Evolutionary conservation across 2,329 filamentous ascomycete species (phyloP).

Genomic region (Penicillium sp.): DNA sequence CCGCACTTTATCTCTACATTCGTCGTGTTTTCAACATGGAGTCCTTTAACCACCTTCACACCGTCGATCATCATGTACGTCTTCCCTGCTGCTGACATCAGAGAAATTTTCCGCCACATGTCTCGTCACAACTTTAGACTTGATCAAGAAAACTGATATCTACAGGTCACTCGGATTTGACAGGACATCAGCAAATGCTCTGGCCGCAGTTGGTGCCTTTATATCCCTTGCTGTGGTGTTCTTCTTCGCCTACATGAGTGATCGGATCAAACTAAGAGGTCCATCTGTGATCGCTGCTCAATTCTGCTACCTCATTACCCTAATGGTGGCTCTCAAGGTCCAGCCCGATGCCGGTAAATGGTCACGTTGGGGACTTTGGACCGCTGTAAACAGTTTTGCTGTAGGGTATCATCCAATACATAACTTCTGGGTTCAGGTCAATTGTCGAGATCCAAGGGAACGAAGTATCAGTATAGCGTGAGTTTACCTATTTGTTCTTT

Average conservation of each 20-base stretch:
- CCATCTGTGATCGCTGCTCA: not conserved
- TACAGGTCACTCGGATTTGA: not conserved
- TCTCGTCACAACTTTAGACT: no score
- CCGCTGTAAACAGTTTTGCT: not conserved
- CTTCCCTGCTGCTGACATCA: not conserved
- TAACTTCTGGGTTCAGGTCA: not conserved
- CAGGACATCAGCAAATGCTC: not conserved
- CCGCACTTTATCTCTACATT: not conserved
- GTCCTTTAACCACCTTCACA: not conserved
- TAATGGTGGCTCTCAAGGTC: not conserved
- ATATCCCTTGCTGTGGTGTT: not conserved
- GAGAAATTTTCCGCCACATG: no score
- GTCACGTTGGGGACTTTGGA: constrained; percentile 1
- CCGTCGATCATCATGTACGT: not conserved
- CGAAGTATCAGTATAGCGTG: constrained; percentile 1
- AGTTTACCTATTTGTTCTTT: not conserved
- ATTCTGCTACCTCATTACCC: not conserved
- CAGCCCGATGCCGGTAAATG: not conserved
- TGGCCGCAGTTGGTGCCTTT: not conserved
- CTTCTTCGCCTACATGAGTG: not conserved
- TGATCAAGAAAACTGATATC: not conserved
- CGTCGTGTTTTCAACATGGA: not conserved
- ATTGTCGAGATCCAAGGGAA: not conserved
- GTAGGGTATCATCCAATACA: constrained; percentile 1
- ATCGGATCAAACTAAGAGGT: not conserved